Conservation (phyloP, 2,329 filamentous ascomycete species). For the Fusarium concolor region DNA sequence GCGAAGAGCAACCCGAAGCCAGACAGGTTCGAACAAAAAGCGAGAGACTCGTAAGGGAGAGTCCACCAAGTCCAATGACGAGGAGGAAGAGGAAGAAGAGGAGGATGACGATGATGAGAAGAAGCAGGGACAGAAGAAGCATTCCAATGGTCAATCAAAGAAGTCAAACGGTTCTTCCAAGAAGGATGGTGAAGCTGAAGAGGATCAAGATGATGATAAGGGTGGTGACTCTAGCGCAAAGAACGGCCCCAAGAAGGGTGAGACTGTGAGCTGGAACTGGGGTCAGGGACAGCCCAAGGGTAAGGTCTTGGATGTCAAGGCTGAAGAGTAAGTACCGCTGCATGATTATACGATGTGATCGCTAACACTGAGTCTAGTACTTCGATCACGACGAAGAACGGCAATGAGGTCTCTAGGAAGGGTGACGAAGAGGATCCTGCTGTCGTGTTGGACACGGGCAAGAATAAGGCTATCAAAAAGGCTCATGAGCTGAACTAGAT, state of each 20-base stretch:
- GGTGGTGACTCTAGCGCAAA: constrained; percentile 31
- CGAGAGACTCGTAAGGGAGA: constrained; percentile 47
- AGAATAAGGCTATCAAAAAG: constrained; percentile 57
- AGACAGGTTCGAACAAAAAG: constrained; percentile 49
- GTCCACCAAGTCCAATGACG: constrained; percentile 35
- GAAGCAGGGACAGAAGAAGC: constrained; percentile 13
- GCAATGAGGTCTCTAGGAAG: constrained; percentile 55
- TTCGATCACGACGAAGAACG: constrained; percentile 55
- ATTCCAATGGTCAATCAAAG: constrained; percentile 20
- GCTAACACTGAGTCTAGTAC: constrained; percentile 13
- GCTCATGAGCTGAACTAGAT: constrained; percentile 54
- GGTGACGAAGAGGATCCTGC: constrained; percentile 57
- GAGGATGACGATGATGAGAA: constrained; percentile 24
- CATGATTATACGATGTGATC: background rate
- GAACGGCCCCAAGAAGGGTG: constrained; percentile 54
- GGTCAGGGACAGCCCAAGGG: constrained; percentile 57
- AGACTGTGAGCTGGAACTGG: constrained; percentile 62
- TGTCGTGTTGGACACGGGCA: constrained; percentile 57
- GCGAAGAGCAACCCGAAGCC: constrained; percentile 38
- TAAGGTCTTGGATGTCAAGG: constrained; percentile 59
- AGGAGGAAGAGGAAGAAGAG: constrained; percentile 15
- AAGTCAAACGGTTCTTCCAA: constrained; percentile 16
- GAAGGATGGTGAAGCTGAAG: constrained; percentile 15
- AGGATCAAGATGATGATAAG: constrained; percentile 3
- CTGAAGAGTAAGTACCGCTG: constrained; percentile 50